A percentile compares a stretch with the other conserved stretches of the same genome.
Evolutionary conservation across 192 early-diverging fungal species (phyloP).

Genomic region (Endogone sp.): DNA sequence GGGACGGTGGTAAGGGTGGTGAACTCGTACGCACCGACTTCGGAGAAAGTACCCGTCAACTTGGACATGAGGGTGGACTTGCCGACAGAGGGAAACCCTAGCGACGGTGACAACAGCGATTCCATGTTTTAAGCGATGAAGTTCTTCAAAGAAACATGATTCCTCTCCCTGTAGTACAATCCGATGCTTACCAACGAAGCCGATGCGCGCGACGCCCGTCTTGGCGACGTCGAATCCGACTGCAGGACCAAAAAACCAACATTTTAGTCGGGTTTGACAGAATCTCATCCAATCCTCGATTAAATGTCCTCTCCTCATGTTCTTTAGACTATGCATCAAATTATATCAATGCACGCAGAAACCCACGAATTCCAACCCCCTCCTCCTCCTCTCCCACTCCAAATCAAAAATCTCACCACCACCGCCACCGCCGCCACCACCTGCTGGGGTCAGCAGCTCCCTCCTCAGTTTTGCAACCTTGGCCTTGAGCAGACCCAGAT

Average conservation of each 20-base stretch:
- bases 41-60: constrained; percentile 93
- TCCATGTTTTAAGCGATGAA: too few relatives aligned
- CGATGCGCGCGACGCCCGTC: constrained; percentile 97
- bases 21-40: constrained; percentile 97
- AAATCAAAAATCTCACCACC: constrained; percentile 59
- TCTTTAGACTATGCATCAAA: too few relatives aligned
- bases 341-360: constrained; percentile 1
- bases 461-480: constrained; percentile 96
- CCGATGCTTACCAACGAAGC: too few relatives aligned
- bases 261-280: not conserved
- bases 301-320: too few relatives aligned
- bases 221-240: constrained; percentile 98
- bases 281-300: not conserved
- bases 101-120: too few relatives aligned
- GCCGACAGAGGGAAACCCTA: constrained; percentile 96
- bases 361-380: not conserved
- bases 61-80: constrained; percentile 98
- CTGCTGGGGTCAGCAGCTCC: constrained; percentile 86
- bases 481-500: constrained; percentile 92
- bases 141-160: too few relatives aligned
- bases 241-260: constrained; percentile 9
- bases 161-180: too few relatives aligned
- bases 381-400: not conserved
- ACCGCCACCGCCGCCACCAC: constrained; percentile 80
- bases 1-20: constrained; percentile 99